These are phyloP conservation scores for Mimosa bimucronata DNA, from an alignment of 306 rosid genomes.

Conservation along the genomic window DNA sequence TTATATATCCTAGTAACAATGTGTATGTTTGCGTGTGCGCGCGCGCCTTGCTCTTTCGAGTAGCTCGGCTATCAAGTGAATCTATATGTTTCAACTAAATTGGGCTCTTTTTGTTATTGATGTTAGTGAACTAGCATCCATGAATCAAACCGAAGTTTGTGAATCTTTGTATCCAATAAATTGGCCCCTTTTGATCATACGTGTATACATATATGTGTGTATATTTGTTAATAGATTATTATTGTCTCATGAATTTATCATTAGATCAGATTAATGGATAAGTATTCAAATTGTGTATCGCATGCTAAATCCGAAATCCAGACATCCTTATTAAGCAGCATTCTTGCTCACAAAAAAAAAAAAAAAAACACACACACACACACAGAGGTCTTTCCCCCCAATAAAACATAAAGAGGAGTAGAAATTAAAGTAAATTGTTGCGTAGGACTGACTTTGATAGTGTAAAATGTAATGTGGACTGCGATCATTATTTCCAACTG, in stretches of 20 bases:
- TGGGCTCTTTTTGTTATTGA: too few species aligned
- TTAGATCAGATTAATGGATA: background rate
- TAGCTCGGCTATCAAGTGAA: background rate
- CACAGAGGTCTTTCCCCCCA: too few species aligned
- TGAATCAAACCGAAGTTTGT: too few species aligned
- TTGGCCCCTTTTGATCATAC: background rate
- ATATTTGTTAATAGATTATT: too few species aligned
- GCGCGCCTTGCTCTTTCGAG: background rate
- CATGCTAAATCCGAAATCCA: background rate
- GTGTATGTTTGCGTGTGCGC: background rate
- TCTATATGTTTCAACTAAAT: background rate
- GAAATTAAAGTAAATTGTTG: too few species aligned
- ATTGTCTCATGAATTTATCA: background rate
- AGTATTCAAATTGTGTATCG: background rate
- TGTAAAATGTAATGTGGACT: background rate
- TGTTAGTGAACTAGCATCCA: too few species aligned
- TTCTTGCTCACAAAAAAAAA: too few species aligned
- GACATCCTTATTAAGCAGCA: background rate
- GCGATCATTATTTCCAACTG: background rate
- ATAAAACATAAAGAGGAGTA: too few species aligned
- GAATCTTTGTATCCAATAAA: too few species aligned
- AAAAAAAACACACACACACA: too few species aligned
- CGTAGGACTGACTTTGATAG: too few species aligned
- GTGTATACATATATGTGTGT: background rate
- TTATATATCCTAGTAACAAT: background rate